Percentiles rank a stretch among this genome's conserved stretches.
Evolutionary conservation across 2,329 filamentous ascomycete genomes (phyloP).

Genomic region (Ophiocordyceps camponoti-leonardi): DNA sequence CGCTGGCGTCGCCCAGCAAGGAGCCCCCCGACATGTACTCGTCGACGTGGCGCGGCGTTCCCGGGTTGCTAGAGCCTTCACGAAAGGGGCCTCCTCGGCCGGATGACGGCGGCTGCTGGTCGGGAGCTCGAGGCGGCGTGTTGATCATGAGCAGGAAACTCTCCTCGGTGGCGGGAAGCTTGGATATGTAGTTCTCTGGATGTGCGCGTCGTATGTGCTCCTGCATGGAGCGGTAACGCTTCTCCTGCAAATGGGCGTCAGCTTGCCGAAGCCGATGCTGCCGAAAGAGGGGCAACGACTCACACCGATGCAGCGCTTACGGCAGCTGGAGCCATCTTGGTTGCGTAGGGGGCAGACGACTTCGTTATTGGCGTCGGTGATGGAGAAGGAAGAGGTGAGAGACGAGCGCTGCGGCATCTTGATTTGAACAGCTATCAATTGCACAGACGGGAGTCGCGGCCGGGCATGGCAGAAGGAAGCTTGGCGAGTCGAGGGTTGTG

Average conservation of each 20-base stretch:
- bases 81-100: constrained; percentile 18
- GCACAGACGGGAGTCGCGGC: neutral
- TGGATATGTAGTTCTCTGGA: constrained; percentile 91
- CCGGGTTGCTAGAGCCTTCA: constrained; percentile 49
- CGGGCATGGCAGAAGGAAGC: neutral
- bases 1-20: constrained; percentile 51
- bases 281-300: constrained; percentile 30
- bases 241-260: constrained; percentile 45
- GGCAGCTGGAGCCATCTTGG: constrained; percentile 90
- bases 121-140: constrained; percentile 57
- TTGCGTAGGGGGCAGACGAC: constrained; percentile 93
- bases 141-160: constrained; percentile 96
- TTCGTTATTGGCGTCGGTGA: constrained; percentile 84
- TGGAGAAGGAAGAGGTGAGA: constrained; percentile 78
- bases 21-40: constrained; percentile 33
- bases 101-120: constrained; percentile 14
- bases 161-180: constrained; percentile 94
- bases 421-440: constrained; percentile 25
- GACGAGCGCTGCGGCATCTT: constrained; percentile 81
- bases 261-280: neutral
- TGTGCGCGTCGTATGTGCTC: constrained; percentile 97
- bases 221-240: constrained; percentile 95
- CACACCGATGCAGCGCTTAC: constrained; percentile 95
- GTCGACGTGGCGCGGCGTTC: constrained; percentile 51
- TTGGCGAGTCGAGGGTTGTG: neutral